Evolutionary conservation across 179 eudicot genomes (phyloP).

Genomic region (Beta macrorhiza): DNA sequence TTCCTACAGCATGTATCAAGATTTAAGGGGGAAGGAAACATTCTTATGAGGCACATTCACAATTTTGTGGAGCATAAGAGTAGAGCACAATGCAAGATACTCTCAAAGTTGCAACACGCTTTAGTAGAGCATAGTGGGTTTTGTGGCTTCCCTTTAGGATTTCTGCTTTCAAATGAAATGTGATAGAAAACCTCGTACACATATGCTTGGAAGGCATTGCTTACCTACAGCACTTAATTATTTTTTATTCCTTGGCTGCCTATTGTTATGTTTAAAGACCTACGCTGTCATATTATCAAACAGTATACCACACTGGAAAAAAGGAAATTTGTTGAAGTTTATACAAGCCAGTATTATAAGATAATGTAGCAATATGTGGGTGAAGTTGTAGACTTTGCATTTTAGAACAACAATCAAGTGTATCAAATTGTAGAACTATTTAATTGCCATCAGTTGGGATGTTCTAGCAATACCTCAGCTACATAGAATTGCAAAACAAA

Average conservation of each 20-base stretch:
- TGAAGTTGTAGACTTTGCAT: background rate
- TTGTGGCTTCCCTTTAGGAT: background rate
- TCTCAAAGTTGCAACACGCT: background rate
- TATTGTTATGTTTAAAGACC: background rate
- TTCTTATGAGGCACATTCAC: background rate
- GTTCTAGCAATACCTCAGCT: background rate
- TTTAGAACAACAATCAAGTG: background rate
- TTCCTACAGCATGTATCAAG: background rate
- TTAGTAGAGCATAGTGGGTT: background rate
- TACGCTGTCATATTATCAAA: background rate
- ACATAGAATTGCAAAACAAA: background rate
- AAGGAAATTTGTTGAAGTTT: background rate
- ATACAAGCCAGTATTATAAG: background rate
- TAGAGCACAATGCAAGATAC: background rate
- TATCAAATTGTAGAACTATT: constrained; percentile 3
- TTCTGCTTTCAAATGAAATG: background rate
- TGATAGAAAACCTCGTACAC: background rate
- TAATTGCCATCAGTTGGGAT: background rate
- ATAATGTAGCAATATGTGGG: background rate
- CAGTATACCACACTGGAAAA: background rate
- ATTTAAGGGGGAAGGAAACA: background rate
- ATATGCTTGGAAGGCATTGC: background rate
- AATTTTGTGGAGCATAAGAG: background rate
- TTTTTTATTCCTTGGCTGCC: background rate
- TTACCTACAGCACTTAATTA: too few relatives aligned